These are phyloP conservation scores for Trichophyton verrucosum DNA, from an alignment of 2,329 filamentous ascomycete genomes.

Conservation along the genomic window DNA sequence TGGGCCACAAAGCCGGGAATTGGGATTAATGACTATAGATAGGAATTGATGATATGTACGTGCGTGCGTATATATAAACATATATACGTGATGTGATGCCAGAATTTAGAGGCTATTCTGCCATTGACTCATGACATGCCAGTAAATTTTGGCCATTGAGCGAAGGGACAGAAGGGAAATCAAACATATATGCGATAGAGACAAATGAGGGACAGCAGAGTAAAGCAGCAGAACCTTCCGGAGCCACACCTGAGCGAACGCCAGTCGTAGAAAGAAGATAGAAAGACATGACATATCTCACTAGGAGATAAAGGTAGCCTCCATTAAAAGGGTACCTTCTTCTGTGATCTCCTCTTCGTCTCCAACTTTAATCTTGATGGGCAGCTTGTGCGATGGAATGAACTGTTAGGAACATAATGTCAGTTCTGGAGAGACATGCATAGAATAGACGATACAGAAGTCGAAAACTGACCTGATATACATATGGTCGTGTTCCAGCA, in stretches of 20 bases:
- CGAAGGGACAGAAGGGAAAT: background rate
- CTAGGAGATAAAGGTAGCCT: constrained; percentile 89
- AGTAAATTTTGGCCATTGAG: background rate
- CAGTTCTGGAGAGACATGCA: background rate
- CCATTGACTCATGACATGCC: background rate
- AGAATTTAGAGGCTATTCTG: background rate
- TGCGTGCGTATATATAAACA: background rate
- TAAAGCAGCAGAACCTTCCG: background rate
- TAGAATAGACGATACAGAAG: background rate
- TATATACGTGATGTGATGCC: background rate
- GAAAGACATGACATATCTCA: constrained; percentile 1
- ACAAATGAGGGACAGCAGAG: background rate
- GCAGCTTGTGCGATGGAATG: constrained; percentile 51
- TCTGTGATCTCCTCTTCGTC: constrained; percentile 63
- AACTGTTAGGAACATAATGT: constrained; percentile 44
- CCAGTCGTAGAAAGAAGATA: constrained; percentile 10
- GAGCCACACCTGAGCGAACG: constrained; percentile 11
- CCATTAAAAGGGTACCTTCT: constrained; percentile 66
- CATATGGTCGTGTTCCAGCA: constrained; percentile 89
- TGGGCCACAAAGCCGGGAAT: background rate
- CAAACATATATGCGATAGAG: background rate
- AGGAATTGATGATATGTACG: background rate
- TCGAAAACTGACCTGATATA: constrained; percentile 63
- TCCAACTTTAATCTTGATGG: constrained; percentile 72
- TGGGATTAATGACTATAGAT: background rate